phyloP scores from a whole-genome alignment of 1,139 yeast genomes.

The Debaryomyces fabryi region DNA sequence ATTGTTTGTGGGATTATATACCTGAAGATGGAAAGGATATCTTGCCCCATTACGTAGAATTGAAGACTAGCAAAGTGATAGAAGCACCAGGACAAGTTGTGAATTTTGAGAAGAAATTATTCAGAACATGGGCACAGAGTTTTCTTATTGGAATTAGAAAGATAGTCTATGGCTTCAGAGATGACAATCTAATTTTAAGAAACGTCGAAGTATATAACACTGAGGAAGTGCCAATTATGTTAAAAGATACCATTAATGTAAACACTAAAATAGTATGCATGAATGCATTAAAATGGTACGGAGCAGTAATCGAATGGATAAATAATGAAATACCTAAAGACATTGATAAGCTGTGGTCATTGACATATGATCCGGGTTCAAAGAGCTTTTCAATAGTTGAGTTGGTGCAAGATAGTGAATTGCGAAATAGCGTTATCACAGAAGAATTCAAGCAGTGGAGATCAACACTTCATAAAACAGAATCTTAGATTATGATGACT shows the following conservation, averaged over 20 bases:
- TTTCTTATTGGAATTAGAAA: slow-evolving; percentile 81
- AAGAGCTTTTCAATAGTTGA: slow-evolving; percentile 34
- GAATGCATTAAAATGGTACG: slow-evolving; percentile 82
- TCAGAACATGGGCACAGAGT: slow-evolving; percentile 91
- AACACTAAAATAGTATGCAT: slow-evolving; percentile 66
- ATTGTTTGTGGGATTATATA: slow-evolving; percentile 81
- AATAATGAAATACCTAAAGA: slow-evolving; percentile 51
- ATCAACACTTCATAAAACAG: slow-evolving; percentile 4
- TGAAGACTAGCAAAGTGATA: slow-evolving; percentile 70
- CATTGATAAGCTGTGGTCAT: slow-evolving; percentile 33
- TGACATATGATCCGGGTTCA: slow-evolving; percentile 39
- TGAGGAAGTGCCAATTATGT: slow-evolving; percentile 70
- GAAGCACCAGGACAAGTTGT: slow-evolving; percentile 54
- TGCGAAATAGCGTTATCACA: slow-evolving; percentile 45
- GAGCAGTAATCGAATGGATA: slow-evolving; percentile 82
- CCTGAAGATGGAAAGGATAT: slow-evolving; percentile 54
- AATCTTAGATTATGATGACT: not conserved
- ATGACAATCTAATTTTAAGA: slow-evolving; percentile 62
- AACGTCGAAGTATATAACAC: slow-evolving; percentile 76
- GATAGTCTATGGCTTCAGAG: slow-evolving; percentile 85
- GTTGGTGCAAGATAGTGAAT: slow-evolving; percentile 29
- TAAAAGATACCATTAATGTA: slow-evolving; percentile 45
- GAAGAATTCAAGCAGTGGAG: slow-evolving; percentile 69
- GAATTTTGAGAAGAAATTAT: slow-evolving; percentile 71
- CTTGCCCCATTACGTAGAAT: slow-evolving; percentile 77